These are phyloP conservation scores for Stephania japonica DNA, from an alignment of 164 flowering plant species.

Conservation along the genomic window DNA sequence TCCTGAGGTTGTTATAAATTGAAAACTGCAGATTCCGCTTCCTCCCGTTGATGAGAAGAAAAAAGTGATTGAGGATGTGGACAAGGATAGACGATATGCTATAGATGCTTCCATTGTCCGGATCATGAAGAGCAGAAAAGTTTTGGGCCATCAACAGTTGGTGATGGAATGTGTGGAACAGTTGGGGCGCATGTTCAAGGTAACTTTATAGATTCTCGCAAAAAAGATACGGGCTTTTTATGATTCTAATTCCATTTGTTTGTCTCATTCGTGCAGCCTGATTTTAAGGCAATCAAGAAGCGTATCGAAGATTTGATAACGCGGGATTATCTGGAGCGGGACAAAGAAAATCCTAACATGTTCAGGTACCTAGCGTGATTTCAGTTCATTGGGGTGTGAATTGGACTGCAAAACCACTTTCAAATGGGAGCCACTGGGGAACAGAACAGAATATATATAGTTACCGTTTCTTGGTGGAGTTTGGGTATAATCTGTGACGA, in stretches of 20 bases:
- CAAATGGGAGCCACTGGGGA: slow-evolving; percentile 10
- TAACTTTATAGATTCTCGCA: slow-evolving; percentile 10
- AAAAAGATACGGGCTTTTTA: no score
- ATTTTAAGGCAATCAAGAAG: slow-evolving; percentile 78
- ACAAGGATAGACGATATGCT: slow-evolving; percentile 86
- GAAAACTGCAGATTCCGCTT: slow-evolving; percentile 54
- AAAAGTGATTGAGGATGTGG: slow-evolving; percentile 88
- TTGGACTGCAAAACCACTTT: background rate
- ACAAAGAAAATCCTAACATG: slow-evolving; percentile 64
- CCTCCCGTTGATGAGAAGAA: slow-evolving; percentile 89
- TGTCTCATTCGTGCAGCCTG: slow-evolving; percentile 48
- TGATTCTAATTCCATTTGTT: no score
- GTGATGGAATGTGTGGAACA: slow-evolving; percentile 93
- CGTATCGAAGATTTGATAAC: slow-evolving; percentile 77
- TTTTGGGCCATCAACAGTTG: slow-evolving; percentile 77
- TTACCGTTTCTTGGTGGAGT: background rate
- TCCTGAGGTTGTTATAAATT: slow-evolving; percentile 3
- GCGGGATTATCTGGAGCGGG: slow-evolving; percentile 83
- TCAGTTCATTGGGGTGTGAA: slow-evolving; percentile 7
- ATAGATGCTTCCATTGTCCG: slow-evolving; percentile 95
- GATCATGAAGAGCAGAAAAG: slow-evolving; percentile 91
- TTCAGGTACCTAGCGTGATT: slow-evolving; percentile 82
- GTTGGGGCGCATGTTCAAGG: slow-evolving; percentile 89
- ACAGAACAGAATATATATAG: slow-evolving; percentile 4
- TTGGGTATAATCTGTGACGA: background rate